Percentiles rank a stretch among this genome's conserved stretches.
Evolutionary conservation across 306 rosid genomes (phyloP).

Genomic region (Pterocarpus santalinus): DNA sequence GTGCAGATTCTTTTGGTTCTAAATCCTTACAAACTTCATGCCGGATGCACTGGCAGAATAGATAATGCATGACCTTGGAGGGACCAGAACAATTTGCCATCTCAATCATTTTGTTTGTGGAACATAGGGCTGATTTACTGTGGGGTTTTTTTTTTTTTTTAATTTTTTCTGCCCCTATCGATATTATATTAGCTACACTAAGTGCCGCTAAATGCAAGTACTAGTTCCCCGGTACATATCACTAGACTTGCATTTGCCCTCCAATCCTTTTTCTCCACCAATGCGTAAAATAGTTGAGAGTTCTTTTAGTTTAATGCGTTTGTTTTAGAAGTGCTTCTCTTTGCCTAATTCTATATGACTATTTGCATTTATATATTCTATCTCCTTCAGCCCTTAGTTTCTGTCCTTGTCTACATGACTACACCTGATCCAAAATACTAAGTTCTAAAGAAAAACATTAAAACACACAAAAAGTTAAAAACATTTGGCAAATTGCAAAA

Average conservation of each 20-base stretch:
- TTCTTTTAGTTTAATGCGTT: background rate
- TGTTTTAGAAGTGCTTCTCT: background rate
- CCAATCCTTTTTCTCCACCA: background rate
- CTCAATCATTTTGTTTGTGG: background rate
- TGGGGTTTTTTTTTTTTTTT: background rate
- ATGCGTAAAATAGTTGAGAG: background rate
- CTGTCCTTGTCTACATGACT: slow-evolving; percentile 17
- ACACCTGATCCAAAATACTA: background rate
- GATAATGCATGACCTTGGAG: background rate
- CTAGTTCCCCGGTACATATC: background rate
- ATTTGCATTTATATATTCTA: no score
- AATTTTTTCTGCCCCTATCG: no score
- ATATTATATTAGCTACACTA: background rate
- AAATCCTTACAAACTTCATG: background rate
- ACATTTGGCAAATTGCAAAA: slow-evolving; percentile 11
- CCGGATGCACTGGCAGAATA: background rate
- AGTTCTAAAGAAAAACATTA: background rate
- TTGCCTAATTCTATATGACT: no score
- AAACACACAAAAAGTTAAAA: background rate
- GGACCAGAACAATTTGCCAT: background rate
- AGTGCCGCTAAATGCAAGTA: background rate
- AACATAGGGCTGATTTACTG: no score
- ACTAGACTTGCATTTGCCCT: background rate
- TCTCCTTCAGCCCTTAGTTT: background rate
- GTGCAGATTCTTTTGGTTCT: slow-evolving; percentile 7